Evolutionary conservation across 371 early-diverging fungal species (phyloP).

Genomic region (Batkoa obscura): DNA sequence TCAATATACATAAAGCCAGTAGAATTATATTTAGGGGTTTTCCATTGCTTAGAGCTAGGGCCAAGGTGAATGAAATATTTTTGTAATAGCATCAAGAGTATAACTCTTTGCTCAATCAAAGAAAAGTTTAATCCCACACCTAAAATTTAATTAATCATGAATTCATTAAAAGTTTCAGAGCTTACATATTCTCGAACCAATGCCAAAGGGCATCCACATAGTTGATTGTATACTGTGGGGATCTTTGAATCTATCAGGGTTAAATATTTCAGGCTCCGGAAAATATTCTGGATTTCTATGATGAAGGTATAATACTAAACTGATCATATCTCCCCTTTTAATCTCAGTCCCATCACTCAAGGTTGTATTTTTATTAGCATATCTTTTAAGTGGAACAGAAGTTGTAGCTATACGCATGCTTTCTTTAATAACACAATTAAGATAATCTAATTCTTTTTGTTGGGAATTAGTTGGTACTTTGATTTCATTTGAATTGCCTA

Average conservation of each 20-base stretch:
- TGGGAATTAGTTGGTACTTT: neutral
- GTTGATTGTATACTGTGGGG: neutral
- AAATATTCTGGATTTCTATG: neutral
- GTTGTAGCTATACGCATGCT: neutral
- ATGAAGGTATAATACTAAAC: neutral
- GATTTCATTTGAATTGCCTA: neutral
- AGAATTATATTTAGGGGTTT: neutral
- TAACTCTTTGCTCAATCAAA: slow-evolving; percentile 25
- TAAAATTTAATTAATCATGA: neutral
- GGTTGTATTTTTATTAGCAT: neutral
- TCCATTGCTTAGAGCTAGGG: neutral
- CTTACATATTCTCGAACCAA: neutral
- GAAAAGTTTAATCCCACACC: slow-evolving; percentile 30
- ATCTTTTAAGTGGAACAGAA: neutral
- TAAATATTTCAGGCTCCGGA: neutral
- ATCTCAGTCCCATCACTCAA: neutral
- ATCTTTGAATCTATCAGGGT: neutral
- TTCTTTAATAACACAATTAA: slow-evolving; percentile 3
- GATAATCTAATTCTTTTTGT: neutral
- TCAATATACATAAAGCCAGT: neutral
- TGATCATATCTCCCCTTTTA: neutral
- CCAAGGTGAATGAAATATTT: slow-evolving; percentile 7
- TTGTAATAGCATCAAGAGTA: slow-evolving; percentile 22
- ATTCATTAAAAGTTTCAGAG: neutral
- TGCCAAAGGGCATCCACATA: neutral